These are phyloP conservation scores for Phytophthora melonis DNA, from an alignment of 352 stramenopile species.

Conservation along the genomic window DNA sequence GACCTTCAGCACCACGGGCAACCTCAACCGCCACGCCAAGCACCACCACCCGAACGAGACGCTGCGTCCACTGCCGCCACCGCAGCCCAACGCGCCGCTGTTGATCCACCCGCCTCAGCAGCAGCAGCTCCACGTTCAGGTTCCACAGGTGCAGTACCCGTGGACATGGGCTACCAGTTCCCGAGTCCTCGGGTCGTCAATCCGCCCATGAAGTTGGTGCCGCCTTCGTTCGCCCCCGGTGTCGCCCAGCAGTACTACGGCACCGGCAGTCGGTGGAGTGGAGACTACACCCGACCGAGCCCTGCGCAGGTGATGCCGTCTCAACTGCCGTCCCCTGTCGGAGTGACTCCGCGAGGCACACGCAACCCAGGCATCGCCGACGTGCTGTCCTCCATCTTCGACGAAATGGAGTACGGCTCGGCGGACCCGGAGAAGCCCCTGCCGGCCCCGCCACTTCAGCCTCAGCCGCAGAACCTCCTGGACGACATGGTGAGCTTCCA, in stretches of 20 bases:
- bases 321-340: slow-evolving; percentile 25
- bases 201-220: slow-evolving; percentile 25
- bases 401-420: slow-evolving; percentile 42
- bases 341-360: slow-evolving; percentile 16
- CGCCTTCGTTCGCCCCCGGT: slow-evolving; percentile 29
- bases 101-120: slow-evolving; percentile 21
- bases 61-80: slow-evolving; percentile 27
- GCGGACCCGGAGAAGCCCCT: slow-evolving; percentile 28
- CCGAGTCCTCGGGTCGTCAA: slow-evolving; percentile 24
- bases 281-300: slow-evolving; percentile 20
- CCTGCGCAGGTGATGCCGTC: slow-evolving; percentile 28
- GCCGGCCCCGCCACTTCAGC: slow-evolving; percentile 25
- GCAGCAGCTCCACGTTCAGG: slow-evolving; percentile 17
- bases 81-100: slow-evolving; percentile 20
- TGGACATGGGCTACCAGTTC: slow-evolving; percentile 37
- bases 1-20: slow-evolving; percentile 71
- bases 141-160: slow-evolving; percentile 27
- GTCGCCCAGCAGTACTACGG: slow-evolving; percentile 38
- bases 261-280: slow-evolving; percentile 13
- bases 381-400: slow-evolving; percentile 48
- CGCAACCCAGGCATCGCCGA: slow-evolving; percentile 34
- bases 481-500: slow-evolving; percentile 62
- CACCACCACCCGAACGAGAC: slow-evolving; percentile 48
- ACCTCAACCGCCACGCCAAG: slow-evolving; percentile 57
- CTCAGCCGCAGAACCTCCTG: slow-evolving; percentile 40